Conservation (phyloP, 805 yeast genomes). For the Saitoella complicata region DNA sequence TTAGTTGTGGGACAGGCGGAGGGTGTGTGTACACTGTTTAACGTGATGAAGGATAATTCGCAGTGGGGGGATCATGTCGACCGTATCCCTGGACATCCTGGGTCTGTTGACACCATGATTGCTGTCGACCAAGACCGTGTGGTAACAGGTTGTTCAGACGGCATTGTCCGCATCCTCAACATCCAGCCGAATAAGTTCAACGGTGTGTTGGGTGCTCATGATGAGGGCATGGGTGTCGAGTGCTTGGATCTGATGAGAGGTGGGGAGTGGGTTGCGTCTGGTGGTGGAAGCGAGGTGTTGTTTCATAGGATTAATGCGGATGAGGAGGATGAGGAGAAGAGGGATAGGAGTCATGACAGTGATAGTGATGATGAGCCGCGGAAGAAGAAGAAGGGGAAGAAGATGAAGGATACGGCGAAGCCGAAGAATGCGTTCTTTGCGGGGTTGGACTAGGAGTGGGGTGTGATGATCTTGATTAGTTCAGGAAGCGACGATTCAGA, state of each 20-base stretch:
- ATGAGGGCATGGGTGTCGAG: not conserved
- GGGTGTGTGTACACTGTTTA: constrained; percentile 1
- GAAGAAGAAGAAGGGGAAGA: too few relatives aligned
- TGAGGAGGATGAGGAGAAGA: too few relatives aligned
- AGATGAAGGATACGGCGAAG: too few relatives aligned
- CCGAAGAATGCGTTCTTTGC: too few relatives aligned
- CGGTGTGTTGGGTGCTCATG: not conserved
- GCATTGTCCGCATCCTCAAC: not conserved
- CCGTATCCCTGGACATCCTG: not conserved
- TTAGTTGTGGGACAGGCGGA: not conserved
- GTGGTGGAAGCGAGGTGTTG: not conserved
- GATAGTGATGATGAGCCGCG: too few relatives aligned
- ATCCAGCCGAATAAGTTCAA: constrained; percentile 1
- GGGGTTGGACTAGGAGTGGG: too few relatives aligned
- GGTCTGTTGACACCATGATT: not conserved
- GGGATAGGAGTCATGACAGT: too few relatives aligned
- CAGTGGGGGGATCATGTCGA: constrained; percentile 3
- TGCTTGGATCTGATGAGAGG: not conserved
- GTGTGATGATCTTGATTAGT: too few relatives aligned
- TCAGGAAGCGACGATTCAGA: too few relatives aligned
- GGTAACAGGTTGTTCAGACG: not conserved
- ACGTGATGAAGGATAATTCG: not conserved
- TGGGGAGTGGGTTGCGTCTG: not conserved
- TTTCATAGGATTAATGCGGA: not conserved
- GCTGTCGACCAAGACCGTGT: not conserved